These are phyloP conservation scores for Cercospora canescens DNA, from an alignment of 2,329 filamentous ascomycete genomes.

Conservation along the genomic window DNA sequence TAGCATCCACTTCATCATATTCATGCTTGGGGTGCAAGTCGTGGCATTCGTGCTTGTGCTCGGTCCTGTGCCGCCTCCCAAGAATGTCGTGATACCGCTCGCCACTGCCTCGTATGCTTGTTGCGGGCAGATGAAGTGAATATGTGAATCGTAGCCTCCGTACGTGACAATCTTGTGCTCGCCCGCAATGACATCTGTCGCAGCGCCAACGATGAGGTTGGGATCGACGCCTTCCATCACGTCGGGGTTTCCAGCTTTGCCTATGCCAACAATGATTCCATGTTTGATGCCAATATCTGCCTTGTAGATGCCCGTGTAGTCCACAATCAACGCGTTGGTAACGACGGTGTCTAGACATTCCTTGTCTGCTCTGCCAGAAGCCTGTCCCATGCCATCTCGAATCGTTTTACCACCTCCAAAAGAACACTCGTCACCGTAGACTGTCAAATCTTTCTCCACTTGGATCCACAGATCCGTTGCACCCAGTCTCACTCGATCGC, in stretches of 20 bases:
- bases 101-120: constrained; percentile 81
- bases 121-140: constrained; percentile 94
- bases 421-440: constrained; percentile 89
- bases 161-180: constrained; percentile 90
- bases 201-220: constrained; percentile 78
- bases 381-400: constrained; percentile 94
- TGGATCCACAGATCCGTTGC: constrained; percentile 86
- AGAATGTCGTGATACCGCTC: constrained; percentile 84
- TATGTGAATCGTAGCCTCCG: constrained; percentile 85
- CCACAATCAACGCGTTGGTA: constrained; percentile 84
- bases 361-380: constrained; percentile 69
- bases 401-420: constrained; percentile 95
- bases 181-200: constrained; percentile 88
- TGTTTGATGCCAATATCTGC: constrained; percentile 93
- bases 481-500: constrained; percentile 79
- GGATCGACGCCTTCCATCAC: constrained; percentile 85
- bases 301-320: constrained; percentile 93
- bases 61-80: constrained; percentile 91
- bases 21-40: constrained; percentile 85
- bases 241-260: constrained; percentile 96
- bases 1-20: constrained; percentile 84
- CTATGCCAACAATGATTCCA: constrained; percentile 82
- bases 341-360: constrained; percentile 82
- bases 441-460: constrained; percentile 82
- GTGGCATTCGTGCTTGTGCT: constrained; percentile 89